Percentiles rank a stretch among this genome's conserved stretches.
Conservation (phyloP, 2,329 filamentous ascomycete genomes). For the Fusarium napiforme region DNA sequence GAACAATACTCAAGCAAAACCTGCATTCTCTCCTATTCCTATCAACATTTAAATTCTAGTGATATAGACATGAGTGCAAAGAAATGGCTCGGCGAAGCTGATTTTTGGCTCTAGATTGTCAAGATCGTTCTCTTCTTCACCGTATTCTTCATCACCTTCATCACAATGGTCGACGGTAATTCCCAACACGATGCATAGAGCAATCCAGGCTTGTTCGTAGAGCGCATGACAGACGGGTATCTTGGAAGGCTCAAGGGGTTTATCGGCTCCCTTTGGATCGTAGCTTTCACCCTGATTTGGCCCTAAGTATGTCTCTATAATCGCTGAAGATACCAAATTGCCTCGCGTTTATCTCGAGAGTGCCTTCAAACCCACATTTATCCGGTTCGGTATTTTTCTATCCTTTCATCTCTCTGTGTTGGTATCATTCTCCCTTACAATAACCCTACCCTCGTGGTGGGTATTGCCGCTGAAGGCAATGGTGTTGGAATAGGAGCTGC, state of each 20-base stretch:
- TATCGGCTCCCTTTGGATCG: not conserved
- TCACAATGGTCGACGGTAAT: not conserved
- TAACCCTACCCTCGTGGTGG: not conserved
- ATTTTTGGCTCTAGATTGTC: not conserved
- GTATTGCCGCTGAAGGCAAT: not conserved
- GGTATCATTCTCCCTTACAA: slow-evolving; percentile 2
- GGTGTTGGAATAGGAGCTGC: slow-evolving; percentile 3
- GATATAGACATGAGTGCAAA: too few relatives aligned
- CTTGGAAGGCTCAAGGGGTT: not conserved
- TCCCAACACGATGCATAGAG: not conserved
- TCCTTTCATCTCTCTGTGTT: not conserved
- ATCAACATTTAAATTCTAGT: too few relatives aligned
- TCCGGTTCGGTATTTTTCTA: slow-evolving; percentile 8
- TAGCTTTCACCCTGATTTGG: not conserved
- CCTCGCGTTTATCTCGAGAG: slow-evolving; percentile 2
- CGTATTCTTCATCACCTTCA: not conserved
- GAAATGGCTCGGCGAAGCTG: not conserved
- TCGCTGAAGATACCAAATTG: not conserved
- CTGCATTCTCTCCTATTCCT: not conserved
- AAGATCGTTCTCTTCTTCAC: not conserved
- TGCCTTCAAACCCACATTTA: slow-evolving; percentile 1
- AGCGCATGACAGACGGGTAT: not conserved
- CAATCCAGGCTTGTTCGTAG: not conserved
- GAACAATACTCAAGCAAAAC: too few relatives aligned
- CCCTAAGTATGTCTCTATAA: slow-evolving; percentile 6